Evolutionary conservation across 2,329 filamentous ascomycete species (phyloP), one percentile per base, ranked within the genome.

Genomic region (Colletotrichum liriopes): DNA sequence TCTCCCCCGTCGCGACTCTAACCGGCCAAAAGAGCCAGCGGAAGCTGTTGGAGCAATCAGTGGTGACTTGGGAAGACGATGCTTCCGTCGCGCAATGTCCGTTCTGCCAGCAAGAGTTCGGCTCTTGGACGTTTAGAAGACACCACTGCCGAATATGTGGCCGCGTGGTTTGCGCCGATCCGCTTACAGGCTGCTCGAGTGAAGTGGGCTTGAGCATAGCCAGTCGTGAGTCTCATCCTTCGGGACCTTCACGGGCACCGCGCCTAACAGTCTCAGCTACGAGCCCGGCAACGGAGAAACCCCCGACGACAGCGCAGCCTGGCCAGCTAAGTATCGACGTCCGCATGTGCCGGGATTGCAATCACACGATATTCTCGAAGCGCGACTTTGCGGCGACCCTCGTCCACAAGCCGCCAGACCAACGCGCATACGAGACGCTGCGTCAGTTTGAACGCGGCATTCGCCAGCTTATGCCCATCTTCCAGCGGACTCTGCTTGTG

Each of bases 101-200:
- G 0, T 98, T 98, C 78, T 99, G 96, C 78, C 94, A 97, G 79
- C 96, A 99, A 78, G 94, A 98, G 68, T 99, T 99, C 81, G 93
- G 94, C 0, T 93, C 92, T 18, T 98, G 98, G 89, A 93, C 94
- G 1, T 97, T 98, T 78, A 90, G 96, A 77, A 88, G 96, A 76
- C 96, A 98, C 81, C 96, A 99, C 82, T 99, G 96, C 82, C 90
- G 96, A 66, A 92, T 97, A 82, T 99, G 96, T 78, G 96, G 96
- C 4, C 90, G 93, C 54, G 95, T 99, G 0, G 94, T 99, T 0
- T 99, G 96, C 79, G 94, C 94, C 16, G 96, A 99, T 81, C 90
- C 90, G 0, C 88, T 90, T 69, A 99, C 96, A 0, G 91, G 83
- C 4, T 99, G 96, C 81, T 99, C 96, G 0, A 90, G 86, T 11